Evolutionary conservation across 2,329 filamentous ascomycete species (phyloP), one percentile per base, ranked within the genome.

Genomic region (Aspergillus ochraceoroseus): DNA sequence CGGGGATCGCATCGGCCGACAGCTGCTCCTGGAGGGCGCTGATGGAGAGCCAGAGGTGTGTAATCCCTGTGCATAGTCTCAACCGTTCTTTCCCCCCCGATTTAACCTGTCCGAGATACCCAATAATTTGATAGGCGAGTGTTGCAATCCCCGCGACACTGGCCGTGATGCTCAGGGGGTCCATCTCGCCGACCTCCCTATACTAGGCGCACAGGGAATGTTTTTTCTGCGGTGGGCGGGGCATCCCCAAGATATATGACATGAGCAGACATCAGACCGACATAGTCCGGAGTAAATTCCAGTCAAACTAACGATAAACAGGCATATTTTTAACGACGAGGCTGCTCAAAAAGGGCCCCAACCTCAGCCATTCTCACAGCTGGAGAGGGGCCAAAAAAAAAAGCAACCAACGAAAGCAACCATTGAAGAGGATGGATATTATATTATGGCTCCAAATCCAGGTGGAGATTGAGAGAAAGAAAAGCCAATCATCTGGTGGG

Each of bases 91-190:
- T 43, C 5, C 44, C 46, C 11, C 46, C 46, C 8, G 23, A 7
- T 4, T 35, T 36, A 8, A 45, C 30, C 2, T 39, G 38, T 5
- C 35, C 31, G 11, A 49, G 30, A 11, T 31, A 43, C 7, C 44
- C 41, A 17, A 49, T 41, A n/a, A 49, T 43, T 32, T 49, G 41
- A 17, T 45, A 49, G 5, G 41, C 32, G 22, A 33, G 38, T 14
- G 47, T 45, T 9, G 44, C 44, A 28, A 49, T 38, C 7, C 44
- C 47, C 2, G 38, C 41, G n/a, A 47, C 38, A 31, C 47, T 44
- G 34, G 47, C 36, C 13, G 38, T 39, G 28, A 47, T 32, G 25
- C 47, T 49, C 25, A 47, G 27, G 9, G 47, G 47, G 26, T 49
- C 47, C 47, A 49, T 17, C 5, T 25, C 26, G 17, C 22, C 7